These are phyloP conservation scores for Hymenoscyphus albidus DNA, from an alignment of 2,329 filamentous ascomycete species.

Conservation along the genomic window DNA sequence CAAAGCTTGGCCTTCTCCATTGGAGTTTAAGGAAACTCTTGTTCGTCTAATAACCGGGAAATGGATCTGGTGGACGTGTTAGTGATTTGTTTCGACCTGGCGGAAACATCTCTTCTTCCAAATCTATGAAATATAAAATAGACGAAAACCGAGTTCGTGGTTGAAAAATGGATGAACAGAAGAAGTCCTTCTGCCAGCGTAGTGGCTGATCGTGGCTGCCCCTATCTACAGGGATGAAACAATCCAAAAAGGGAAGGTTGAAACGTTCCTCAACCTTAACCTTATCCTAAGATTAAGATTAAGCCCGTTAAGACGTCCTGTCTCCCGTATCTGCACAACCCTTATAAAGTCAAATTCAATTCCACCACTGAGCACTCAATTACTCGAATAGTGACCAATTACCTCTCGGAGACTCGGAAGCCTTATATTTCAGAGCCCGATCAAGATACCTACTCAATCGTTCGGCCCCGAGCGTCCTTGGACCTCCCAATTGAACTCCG, in stretches of 20 bases:
- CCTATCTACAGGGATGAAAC: background rate
- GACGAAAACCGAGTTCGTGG: too few relatives aligned
- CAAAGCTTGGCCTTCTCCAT: background rate
- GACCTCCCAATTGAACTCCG: background rate
- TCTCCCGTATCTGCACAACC: background rate
- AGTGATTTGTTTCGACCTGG: background rate
- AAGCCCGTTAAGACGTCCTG: too few relatives aligned
- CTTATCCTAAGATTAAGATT: background rate
- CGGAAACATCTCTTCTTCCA: too few relatives aligned
- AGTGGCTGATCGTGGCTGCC: background rate
- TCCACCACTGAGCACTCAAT: background rate
- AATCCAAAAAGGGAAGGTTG: background rate
- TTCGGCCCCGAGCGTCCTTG: background rate
- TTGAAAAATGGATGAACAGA: too few relatives aligned
- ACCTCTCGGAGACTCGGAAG: background rate
- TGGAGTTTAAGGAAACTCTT: background rate
- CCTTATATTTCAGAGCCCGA: background rate
- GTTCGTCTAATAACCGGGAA: background rate
- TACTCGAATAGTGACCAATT: background rate
- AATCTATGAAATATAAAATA: too few relatives aligned
- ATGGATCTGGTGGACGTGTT: background rate
- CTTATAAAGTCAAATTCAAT: background rate
- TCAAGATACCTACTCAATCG: background rate
- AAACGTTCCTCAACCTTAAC: background rate
- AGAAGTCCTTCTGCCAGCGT: too few relatives aligned